Evolutionary conservation across 2,329 filamentous ascomycete species (phyloP).

Genomic region (Colletotrichum shisoi): DNA sequence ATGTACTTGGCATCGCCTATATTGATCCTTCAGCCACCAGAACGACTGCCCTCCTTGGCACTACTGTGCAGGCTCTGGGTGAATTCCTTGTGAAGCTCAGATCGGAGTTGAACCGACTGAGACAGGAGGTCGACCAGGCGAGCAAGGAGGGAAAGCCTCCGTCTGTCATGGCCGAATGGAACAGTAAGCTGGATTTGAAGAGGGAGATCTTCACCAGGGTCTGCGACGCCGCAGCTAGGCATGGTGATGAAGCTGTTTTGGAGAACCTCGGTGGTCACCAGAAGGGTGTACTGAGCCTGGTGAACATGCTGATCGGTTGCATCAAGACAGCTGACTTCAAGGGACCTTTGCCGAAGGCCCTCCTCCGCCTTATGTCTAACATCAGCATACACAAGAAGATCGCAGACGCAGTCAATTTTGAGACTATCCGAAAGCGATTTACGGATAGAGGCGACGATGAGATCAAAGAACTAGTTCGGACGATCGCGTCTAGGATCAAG

Average conservation of each 20-base stretch:
- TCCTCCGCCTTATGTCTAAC: slow-evolving; percentile 67
- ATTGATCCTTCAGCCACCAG: slow-evolving; percentile 54
- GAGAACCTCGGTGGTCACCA: slow-evolving; percentile 66
- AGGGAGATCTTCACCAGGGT: slow-evolving; percentile 60
- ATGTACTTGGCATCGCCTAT: slow-evolving; percentile 60
- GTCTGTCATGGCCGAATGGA: slow-evolving; percentile 50
- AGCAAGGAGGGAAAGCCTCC: slow-evolving; percentile 54
- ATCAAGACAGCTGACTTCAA: slow-evolving; percentile 62
- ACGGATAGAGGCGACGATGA: slow-evolving; percentile 71
- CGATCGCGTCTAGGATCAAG: slow-evolving; percentile 60
- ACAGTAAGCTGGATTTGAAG: slow-evolving; percentile 54
- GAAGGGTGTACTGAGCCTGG: slow-evolving; percentile 64
- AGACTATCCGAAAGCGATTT: slow-evolving; percentile 69
- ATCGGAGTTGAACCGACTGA: slow-evolving; percentile 57
- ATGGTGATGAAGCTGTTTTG: slow-evolving; percentile 64
- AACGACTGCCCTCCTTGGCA: slow-evolving; percentile 53
- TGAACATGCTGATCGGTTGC: slow-evolving; percentile 63
- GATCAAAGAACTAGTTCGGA: slow-evolving; percentile 67
- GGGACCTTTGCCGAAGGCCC: slow-evolving; percentile 62
- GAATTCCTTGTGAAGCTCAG: slow-evolving; percentile 60
- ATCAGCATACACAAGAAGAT: slow-evolving; percentile 70
- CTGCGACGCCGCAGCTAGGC: slow-evolving; percentile 62
- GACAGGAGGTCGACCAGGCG: slow-evolving; percentile 55
- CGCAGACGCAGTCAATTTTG: slow-evolving; percentile 70
- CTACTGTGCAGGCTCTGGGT: slow-evolving; percentile 60